These are phyloP conservation scores for Chaetomium olivaceum DNA, from an alignment of 2,329 filamentous ascomycete species.

Conservation along the genomic window DNA sequence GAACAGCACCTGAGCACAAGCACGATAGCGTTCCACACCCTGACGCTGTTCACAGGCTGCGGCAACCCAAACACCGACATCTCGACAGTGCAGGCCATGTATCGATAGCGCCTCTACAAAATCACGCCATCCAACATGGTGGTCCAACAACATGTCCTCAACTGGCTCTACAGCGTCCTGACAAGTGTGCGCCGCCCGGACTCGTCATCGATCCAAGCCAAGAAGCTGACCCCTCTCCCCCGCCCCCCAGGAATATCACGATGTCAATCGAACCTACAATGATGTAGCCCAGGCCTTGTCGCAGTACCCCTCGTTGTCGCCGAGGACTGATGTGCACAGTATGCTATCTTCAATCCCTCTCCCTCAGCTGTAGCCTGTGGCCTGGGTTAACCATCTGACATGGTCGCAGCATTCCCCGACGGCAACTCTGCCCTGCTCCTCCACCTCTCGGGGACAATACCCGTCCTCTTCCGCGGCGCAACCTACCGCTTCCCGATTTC, in stretches of 20 bases:
- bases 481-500: conserved; percentile 90
- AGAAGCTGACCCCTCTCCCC: conserved; percentile 20
- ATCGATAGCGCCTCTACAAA: conserved; percentile 22
- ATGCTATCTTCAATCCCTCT: conserved; percentile 44
- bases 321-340: conserved; percentile 96
- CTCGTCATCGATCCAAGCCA: background rate
- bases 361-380: background rate
- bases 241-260: conserved; percentile 74
- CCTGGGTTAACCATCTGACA: conserved; percentile 20
- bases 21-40: too few species aligned
- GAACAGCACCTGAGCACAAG: background rate
- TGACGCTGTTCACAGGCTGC: background rate
- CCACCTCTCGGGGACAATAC: conserved; percentile 81
- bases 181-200: conserved; percentile 60
- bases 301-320: conserved; percentile 75
- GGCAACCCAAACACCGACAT: conserved; percentile 11
- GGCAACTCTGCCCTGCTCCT: conserved; percentile 84
- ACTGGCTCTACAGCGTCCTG: conserved; percentile 92
- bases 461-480: conserved; percentile 85
- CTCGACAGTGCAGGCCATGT: conserved; percentile 21
- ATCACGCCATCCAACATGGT: conserved; percentile 50
- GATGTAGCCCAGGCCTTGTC: conserved; percentile 83
- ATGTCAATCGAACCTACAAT: conserved; percentile 89
- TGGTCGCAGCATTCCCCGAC: conserved; percentile 74
- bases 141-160: conserved; percentile 85